A percentile compares a stretch with the other conserved stretches of the same genome.
phyloP scores from a whole-genome alignment of 2,329 filamentous ascomycete species.

The Neonectria coccinea region DNA sequence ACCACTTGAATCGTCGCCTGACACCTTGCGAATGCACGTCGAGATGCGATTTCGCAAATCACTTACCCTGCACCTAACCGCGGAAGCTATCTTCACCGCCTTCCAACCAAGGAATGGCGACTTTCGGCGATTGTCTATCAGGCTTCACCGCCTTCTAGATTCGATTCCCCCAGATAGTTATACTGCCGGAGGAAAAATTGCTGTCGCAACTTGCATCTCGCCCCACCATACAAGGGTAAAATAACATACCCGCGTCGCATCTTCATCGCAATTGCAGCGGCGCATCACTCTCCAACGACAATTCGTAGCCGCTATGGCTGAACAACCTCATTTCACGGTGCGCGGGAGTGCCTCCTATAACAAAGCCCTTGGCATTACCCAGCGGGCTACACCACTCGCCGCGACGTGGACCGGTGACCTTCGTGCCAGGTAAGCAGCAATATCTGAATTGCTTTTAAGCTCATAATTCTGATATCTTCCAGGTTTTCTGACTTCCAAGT shows the following conservation, averaged over 20 bases:
- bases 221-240: constrained; percentile 35
- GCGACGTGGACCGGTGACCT: constrained; percentile 56
- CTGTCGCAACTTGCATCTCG: constrained; percentile 33
- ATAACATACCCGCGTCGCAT: constrained; percentile 32
- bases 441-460: not conserved
- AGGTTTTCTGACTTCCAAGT: constrained; percentile 94
- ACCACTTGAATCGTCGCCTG: not conserved
- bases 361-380: constrained; percentile 54
- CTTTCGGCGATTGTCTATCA: not conserved
- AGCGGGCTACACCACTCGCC: constrained; percentile 53
- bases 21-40: not conserved
- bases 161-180: not conserved
- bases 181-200: constrained; percentile 45
- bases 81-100: constrained; percentile 37
- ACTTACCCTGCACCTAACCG: constrained; percentile 1
- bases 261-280: constrained; percentile 21
- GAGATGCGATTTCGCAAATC: not conserved
- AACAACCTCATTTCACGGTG: constrained; percentile 46
- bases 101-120: constrained; percentile 26
- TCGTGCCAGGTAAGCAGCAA: constrained; percentile 50
- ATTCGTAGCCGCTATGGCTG: constrained; percentile 45
- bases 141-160: constrained; percentile 34
- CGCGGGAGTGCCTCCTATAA: constrained; percentile 51
- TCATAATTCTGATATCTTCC: constrained; percentile 28
- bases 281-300: constrained; percentile 11